A percentile compares a stretch with the other conserved stretches of the same genome.
phyloP scores from a whole-genome alignment of 805 yeast species.

The Metschnikowia hibisci region DNA sequence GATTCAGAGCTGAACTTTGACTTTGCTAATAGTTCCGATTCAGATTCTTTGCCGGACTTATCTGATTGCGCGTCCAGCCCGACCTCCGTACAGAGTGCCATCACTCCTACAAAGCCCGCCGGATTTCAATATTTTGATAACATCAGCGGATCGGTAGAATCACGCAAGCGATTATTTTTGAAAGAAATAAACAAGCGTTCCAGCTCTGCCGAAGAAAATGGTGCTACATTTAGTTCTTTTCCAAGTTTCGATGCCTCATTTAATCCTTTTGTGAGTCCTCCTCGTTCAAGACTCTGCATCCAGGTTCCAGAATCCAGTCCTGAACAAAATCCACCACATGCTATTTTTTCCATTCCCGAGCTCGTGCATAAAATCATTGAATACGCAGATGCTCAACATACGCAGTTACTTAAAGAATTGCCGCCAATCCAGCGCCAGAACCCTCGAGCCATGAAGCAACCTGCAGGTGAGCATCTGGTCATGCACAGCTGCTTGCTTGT shows the following conservation, averaged over 20 bases:
- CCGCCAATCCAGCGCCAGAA: slow-evolving; percentile 60
- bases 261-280: slow-evolving; percentile 1
- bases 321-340: background rate
- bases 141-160: background rate
- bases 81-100: slow-evolving; percentile 8
- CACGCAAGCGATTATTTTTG: slow-evolving; percentile 3
- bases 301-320: background rate
- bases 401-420: slow-evolving; percentile 57
- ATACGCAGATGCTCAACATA: slow-evolving; percentile 52
- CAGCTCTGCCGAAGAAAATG: background rate
- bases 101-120: slow-evolving; percentile 15
- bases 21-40: slow-evolving; percentile 20
- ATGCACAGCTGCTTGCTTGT: slow-evolving; percentile 65
- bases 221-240: background rate
- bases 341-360: slow-evolving; percentile 73
- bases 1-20: background rate
- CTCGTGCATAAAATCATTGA: slow-evolving; percentile 57
- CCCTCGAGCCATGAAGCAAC: background rate
- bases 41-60: slow-evolving; percentile 37
- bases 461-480: slow-evolving; percentile 15
- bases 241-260: background rate
- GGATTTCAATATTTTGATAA: slow-evolving; percentile 4
- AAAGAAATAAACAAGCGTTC: background rate
- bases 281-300: background rate
- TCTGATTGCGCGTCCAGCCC: slow-evolving; percentile 25